These are phyloP conservation scores for Suillus occidentalis DNA, from an alignment of 768 basidiomycete species.

Conservation along the genomic window DNA sequence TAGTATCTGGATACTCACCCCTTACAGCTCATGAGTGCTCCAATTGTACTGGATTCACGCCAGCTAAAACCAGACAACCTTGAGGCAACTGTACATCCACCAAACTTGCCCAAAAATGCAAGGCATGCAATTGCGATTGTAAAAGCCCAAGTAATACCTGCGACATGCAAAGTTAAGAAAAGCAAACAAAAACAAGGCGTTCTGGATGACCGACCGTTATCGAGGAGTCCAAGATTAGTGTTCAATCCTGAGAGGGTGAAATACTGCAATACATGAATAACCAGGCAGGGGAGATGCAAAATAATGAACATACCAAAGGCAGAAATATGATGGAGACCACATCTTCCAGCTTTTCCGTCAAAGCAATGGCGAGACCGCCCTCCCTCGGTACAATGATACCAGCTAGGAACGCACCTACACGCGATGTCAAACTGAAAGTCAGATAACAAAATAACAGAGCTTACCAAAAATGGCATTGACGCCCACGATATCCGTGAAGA, in stretches of 20 bases:
- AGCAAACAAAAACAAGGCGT: neutral
- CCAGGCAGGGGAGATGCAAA: neutral
- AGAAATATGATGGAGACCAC: conserved; percentile 89
- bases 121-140: conserved; percentile 74
- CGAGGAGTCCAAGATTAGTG: conserved; percentile 82
- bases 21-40: conserved; percentile 94
- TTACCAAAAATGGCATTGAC: conserved; percentile 88
- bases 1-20: conserved; percentile 48
- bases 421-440: neutral
- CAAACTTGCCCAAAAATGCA: conserved; percentile 88
- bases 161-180: neutral
- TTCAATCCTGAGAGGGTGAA: conserved; percentile 90
- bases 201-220: conserved; percentile 58
- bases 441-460: conserved; percentile 5
- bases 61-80: conserved; percentile 66
- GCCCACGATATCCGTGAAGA: conserved; percentile 92
- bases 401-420: conserved; percentile 72
- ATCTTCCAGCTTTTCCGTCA: conserved; percentile 98
- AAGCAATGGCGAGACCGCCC: conserved; percentile 77
- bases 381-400: conserved; percentile 85
- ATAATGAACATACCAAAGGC: conserved; percentile 55
- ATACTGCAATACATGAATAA: conserved; percentile 42
- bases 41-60: conserved; percentile 83
- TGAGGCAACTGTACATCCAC: conserved; percentile 77
- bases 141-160: conserved; percentile 85